Evolutionary conservation across 768 basidiomycete species (phyloP).

Genomic region (Scleroderma citrinum): DNA sequence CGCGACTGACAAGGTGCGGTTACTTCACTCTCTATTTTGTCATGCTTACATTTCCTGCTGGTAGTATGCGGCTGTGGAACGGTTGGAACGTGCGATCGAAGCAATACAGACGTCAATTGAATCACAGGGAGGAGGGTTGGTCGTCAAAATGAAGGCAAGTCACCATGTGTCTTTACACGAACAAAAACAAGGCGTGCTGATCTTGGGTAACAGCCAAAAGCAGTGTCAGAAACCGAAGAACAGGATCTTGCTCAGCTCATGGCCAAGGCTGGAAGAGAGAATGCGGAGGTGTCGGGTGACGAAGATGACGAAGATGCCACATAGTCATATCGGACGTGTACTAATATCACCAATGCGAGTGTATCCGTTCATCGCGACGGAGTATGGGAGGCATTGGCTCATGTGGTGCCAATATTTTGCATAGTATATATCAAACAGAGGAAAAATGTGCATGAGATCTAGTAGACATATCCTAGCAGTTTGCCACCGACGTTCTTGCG

Average conservation of each 20-base stretch:
- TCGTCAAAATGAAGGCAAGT: slow-evolving; percentile 93
- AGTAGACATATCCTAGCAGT: slow-evolving; percentile 89
- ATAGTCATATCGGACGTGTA: neutral
- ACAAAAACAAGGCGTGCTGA: neutral
- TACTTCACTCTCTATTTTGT: neutral
- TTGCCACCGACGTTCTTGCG: slow-evolving; percentile 98
- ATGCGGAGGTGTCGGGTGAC: slow-evolving; percentile 94
- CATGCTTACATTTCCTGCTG: neutral
- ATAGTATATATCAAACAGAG: neutral
- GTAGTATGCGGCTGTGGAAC: slow-evolving; percentile 83
- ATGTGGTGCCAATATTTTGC: neutral
- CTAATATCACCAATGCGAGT: neutral
- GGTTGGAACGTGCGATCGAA: slow-evolving; percentile 90
- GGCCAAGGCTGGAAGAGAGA: slow-evolving; percentile 91
- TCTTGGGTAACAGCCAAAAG: slow-evolving; percentile 69
- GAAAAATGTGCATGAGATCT: slow-evolving; percentile 25
- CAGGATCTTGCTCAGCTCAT: slow-evolving; percentile 95
- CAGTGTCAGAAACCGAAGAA: slow-evolving; percentile 95
- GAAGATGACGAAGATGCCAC: slow-evolving; percentile 69
- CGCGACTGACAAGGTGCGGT: slow-evolving; percentile 84
- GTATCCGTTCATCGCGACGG: neutral
- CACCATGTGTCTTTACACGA: neutral
- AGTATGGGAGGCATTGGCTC: neutral
- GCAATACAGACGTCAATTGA: slow-evolving; percentile 82
- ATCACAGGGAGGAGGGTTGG: slow-evolving; percentile 75